Evolutionary conservation across 2,329 filamentous ascomycete species (phyloP).

Genomic region (Cladosporium sp.): DNA sequence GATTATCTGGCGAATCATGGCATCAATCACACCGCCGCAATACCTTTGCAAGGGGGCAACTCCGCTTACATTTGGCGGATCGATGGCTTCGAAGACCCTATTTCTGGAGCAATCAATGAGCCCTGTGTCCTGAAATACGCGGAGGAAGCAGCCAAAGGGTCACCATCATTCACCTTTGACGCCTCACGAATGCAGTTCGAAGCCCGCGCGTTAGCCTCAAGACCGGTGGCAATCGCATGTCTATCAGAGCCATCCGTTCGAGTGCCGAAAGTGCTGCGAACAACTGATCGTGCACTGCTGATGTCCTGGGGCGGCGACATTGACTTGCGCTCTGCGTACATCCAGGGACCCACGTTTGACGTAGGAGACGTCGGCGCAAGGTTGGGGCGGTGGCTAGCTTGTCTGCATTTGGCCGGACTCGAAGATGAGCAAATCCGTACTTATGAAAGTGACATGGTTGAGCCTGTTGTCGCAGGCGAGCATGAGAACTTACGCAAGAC

Average conservation of each 20-base stretch:
- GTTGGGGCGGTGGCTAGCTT: neutral
- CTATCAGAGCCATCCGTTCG: constrained; percentile 10
- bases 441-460: neutral
- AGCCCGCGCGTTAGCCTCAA: constrained; percentile 4
- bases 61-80: constrained; percentile 15
- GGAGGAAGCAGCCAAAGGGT: constrained; percentile 7
- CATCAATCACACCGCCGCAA: constrained; percentile 7
- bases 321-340: constrained; percentile 5
- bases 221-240: neutral
- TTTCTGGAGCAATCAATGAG: neutral
- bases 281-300: constrained; percentile 10
- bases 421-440: neutral
- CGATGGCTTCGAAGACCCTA: constrained; percentile 1
- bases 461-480: neutral
- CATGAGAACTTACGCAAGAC: neutral
- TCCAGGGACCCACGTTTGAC: constrained; percentile 2
- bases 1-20: constrained; percentile 10
- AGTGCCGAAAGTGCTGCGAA: constrained; percentile 7
- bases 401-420: neutral
- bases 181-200: constrained; percentile 11
- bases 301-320: constrained; percentile 13
- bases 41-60: constrained; percentile 12
- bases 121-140: constrained; percentile 14
- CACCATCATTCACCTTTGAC: neutral
- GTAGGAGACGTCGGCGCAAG: constrained; percentile 2